phyloP scores from a whole-genome alignment of 345 rosid genomes.

The Brassica incana region DNA sequence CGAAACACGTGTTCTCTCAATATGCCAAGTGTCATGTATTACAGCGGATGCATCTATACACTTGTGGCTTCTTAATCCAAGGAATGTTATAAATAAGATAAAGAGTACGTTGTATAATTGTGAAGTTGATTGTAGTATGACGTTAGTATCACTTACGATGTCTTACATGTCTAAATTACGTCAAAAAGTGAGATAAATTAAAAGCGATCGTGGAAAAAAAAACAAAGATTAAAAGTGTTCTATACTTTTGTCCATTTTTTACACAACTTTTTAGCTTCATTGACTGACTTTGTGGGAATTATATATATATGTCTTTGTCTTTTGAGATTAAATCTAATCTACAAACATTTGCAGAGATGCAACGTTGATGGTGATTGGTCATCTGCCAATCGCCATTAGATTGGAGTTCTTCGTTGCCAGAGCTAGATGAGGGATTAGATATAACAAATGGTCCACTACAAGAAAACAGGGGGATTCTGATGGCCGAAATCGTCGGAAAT shows the following conservation, averaged over 20 bases:
- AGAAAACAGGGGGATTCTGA: too few species aligned
- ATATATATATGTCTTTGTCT: neutral
- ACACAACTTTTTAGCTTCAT: constrained; percentile 16
- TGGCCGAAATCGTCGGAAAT: too few species aligned
- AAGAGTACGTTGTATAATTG: neutral
- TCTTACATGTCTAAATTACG: neutral
- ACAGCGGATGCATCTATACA: neutral
- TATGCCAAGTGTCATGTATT: constrained; percentile 1
- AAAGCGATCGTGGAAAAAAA: neutral
- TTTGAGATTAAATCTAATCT: neutral
- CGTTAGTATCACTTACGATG: neutral
- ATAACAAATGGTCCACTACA: neutral
- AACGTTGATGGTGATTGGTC: neutral
- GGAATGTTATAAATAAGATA: neutral
- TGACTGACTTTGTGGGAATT: constrained; percentile 21
- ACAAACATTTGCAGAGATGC: neutral
- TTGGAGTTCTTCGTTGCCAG: neutral
- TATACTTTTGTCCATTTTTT: neutral
- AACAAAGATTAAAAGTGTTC: neutral
- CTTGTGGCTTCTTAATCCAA: neutral
- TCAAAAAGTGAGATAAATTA: neutral
- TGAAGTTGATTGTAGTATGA: neutral
- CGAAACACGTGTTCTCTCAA: constrained; percentile 22
- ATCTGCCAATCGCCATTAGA: neutral
- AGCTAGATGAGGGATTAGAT: neutral